phyloP scores from a whole-genome alignment of 495 filamentous ascomycete species.

The Bacidia rubella region DNA sequence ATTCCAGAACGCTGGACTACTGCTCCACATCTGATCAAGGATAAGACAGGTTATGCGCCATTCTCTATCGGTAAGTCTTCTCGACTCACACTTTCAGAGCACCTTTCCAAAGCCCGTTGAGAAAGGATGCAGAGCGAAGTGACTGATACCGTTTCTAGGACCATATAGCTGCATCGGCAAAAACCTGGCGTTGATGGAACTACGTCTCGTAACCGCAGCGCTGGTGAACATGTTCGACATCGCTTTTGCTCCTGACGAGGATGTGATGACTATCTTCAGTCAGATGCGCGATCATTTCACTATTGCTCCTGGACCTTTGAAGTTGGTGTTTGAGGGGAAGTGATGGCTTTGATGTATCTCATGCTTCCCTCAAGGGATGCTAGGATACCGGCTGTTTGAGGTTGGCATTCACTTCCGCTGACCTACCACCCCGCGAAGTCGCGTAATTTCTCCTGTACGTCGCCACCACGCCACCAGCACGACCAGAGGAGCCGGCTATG shows the following conservation, averaged over 20 bases:
- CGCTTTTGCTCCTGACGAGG: constrained; percentile 16
- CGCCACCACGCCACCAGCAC: too few species aligned
- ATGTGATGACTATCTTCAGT: not conserved
- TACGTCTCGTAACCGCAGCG: constrained; percentile 16
- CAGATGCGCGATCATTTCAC: not conserved
- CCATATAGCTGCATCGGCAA: constrained; percentile 21
- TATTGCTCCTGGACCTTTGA: not conserved
- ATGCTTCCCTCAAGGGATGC: too few species aligned
- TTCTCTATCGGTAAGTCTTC: constrained; percentile 16
- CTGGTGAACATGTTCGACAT: constrained; percentile 19
- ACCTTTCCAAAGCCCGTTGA: not conserved
- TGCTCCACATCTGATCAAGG: constrained; percentile 9
- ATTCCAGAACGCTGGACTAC: constrained; percentile 13
- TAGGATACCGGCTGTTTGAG: too few species aligned
- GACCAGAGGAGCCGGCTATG: too few species aligned
- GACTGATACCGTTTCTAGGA: constrained; percentile 8
- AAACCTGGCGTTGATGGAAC: constrained; percentile 19
- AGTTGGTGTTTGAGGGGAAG: not conserved
- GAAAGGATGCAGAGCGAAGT: too few species aligned
- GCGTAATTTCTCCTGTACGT: too few species aligned
- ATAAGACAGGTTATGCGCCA: constrained; percentile 8
- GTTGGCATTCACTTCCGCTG: too few species aligned
- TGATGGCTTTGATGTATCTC: too few species aligned
- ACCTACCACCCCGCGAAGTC: too few species aligned
- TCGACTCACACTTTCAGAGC: not conserved